These are phyloP conservation scores for Crithidia thermophila DNA, from an alignment of 208 protist genomes.

Conservation along the genomic window DNA sequence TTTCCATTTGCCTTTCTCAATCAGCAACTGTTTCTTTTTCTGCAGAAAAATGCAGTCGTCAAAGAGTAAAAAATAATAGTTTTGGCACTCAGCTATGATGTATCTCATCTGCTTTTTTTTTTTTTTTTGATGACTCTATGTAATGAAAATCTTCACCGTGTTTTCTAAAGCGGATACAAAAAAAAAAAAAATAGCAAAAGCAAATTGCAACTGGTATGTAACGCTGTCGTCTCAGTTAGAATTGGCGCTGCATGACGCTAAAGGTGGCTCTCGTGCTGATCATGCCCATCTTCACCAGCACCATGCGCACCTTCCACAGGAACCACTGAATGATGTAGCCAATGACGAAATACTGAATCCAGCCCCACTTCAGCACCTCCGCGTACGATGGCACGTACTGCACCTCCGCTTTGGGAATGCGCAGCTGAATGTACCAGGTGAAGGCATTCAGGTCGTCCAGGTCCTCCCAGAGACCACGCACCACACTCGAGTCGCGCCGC, in stretches of 20 bases:
- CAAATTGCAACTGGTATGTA: not conserved
- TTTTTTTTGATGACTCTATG: too few relatives aligned
- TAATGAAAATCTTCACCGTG: too few relatives aligned
- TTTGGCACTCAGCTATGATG: too few relatives aligned
- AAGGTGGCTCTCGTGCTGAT: constrained; percentile 62
- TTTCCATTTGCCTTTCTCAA: too few relatives aligned
- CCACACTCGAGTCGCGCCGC: constrained; percentile 15
- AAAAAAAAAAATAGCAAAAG: constrained; percentile 4
- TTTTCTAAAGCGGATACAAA: too few relatives aligned
- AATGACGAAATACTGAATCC: constrained; percentile 86
- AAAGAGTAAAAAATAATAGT: too few relatives aligned
- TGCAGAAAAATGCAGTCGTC: too few relatives aligned
- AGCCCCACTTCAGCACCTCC: constrained; percentile 82
- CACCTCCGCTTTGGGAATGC: constrained; percentile 53
- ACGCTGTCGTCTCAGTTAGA: not conserved
- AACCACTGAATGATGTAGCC: constrained; percentile 75
- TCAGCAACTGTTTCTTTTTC: too few relatives aligned
- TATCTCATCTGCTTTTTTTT: too few relatives aligned
- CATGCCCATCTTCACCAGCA: constrained; percentile 59
- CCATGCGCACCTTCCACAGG: constrained; percentile 68
- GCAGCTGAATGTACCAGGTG: constrained; percentile 69
- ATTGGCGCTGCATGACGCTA: constrained; percentile 27
- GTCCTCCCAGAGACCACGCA: constrained; percentile 57
- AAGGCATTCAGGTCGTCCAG: constrained; percentile 66
- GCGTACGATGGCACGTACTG: constrained; percentile 63